phyloP scores from a whole-genome alignment of 768 basidiomycete genomes.

The Sutorius australiensis region DNA sequence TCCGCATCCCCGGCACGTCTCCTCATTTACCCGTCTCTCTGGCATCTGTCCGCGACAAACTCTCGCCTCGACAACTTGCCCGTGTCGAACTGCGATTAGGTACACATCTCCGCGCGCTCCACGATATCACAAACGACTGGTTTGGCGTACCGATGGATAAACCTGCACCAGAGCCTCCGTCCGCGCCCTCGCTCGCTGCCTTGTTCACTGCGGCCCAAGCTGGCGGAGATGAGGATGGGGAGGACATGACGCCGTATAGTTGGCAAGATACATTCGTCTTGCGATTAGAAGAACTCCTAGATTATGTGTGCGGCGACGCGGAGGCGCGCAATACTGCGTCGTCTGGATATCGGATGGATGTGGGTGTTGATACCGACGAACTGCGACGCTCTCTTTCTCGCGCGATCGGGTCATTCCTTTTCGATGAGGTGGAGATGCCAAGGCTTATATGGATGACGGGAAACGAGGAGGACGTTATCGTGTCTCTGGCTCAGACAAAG shows the following conservation, averaged over 20 bases:
- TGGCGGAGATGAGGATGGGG: conserved; percentile 11
- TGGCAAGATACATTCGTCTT: conserved; percentile 75
- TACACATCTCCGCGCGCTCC: conserved; percentile 56
- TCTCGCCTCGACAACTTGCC: conserved; percentile 37
- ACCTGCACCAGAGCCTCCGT: conserved; percentile 31
- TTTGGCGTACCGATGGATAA: conserved; percentile 52
- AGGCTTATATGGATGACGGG: conserved; percentile 63
- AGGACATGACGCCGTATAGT: conserved; percentile 42
- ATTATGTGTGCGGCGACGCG: conserved; percentile 33
- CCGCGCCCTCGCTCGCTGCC: conserved; percentile 13
- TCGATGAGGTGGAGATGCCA: conserved; percentile 73
- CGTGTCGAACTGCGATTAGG: conserved; percentile 62
- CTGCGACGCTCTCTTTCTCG: conserved; percentile 55
- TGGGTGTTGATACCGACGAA: conserved; percentile 32
- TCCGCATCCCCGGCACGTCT: conserved; percentile 35
- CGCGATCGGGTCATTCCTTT: conserved; percentile 71
- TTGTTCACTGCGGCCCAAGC: conserved; percentile 3
- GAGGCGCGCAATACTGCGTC: conserved; percentile 13
- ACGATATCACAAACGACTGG: conserved; percentile 74
- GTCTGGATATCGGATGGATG: conserved; percentile 10
- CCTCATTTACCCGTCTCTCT: conserved; percentile 31
- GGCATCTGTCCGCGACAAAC: conserved; percentile 35
- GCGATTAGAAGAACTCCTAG: conserved; percentile 55
- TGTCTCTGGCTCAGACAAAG: conserved; percentile 34
- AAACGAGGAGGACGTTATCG: conserved; percentile 53